Conservation (phyloP, 371 early-diverging fungal genomes). For the Ordospora pajunii region DNA sequence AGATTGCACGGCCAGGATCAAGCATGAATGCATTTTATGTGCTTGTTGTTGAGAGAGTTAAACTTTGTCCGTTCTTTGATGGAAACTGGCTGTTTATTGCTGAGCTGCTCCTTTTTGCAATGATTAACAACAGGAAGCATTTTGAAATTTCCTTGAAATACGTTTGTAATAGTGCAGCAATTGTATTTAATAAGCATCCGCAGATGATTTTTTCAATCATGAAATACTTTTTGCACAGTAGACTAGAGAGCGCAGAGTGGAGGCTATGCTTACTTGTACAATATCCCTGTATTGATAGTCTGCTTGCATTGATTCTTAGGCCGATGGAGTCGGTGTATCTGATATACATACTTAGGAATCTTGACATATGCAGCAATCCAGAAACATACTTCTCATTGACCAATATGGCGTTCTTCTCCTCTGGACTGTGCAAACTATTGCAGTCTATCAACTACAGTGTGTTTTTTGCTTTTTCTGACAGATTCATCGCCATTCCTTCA, state of each 20-base stretch:
- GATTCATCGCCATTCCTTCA: background rate
- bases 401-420: background rate
- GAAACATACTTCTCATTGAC: background rate
- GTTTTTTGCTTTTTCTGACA: slow-evolving; percentile 24
- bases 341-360: background rate
- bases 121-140: background rate
- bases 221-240: background rate
- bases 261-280: background rate
- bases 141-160: background rate
- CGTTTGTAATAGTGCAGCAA: background rate
- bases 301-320: slow-evolving; percentile 1
- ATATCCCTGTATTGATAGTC: background rate
- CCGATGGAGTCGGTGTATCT: slow-evolving; percentile 12
- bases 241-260: background rate
- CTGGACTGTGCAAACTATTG: background rate
- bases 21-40: slow-evolving; percentile 2
- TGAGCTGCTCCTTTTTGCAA: background rate
- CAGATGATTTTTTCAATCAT: slow-evolving; percentile 5
- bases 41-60: background rate
- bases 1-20: slow-evolving; percentile 9
- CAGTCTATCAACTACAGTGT: slow-evolving; percentile 24
- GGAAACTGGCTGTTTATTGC: background rate
- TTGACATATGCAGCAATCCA: background rate
- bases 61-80: background rate
- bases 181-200: background rate